Evolutionary conservation across 1,284 basidiomycete genomes (phyloP), one percentile per base, ranked within the genome.

Genomic region (Mixia osmundae): DNA sequence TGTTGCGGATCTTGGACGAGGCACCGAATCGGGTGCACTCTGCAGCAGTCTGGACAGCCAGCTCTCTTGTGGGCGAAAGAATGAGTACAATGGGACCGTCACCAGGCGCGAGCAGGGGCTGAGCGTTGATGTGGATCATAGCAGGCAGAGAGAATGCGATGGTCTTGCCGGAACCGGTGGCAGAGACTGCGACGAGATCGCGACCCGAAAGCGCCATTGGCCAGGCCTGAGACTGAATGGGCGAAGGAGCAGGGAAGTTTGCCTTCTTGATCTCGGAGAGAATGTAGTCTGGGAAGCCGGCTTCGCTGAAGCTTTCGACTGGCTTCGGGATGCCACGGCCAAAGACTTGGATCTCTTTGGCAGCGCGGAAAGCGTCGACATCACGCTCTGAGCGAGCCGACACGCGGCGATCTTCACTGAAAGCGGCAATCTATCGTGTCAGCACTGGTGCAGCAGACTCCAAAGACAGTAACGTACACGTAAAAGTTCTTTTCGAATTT

Each of bases 121-220:
- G 91, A 36, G 89, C 89, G 67, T 95, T 97, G 65, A 97, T 95
- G 61, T 97, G 89, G 26, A 97, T 67, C 85, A 97, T 97, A 40
- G 89, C 85, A 36, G 89, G 89, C 33, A 97, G 71, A 39, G 91
- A 87, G 55, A 97, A 97, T 12, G 87, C 76, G 45, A 97, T 94
- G 20, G 89, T 97, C 64, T 97, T 91, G 43, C 85, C 85, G 54
- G 78, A 85, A 48, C 85, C 85, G 16, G 85, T 94, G 58, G 89
- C 82, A 33, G 89, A 85, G 51, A 99, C 85, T 41, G 91, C 89
- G 9, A 52, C 50, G 40, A 52, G 44, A 37, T 52, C 50, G 18
- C 58, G 55, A 45, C 58, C 58, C 36, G 48, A 52, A 28, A 59
- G 51, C 9, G 58, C 58, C 51, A 60, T 58, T 11, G 58, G 58